These are phyloP conservation scores for Dipteronia dyeriana DNA, from an alignment of 345 rosid species.

Conservation along the genomic window DNA sequence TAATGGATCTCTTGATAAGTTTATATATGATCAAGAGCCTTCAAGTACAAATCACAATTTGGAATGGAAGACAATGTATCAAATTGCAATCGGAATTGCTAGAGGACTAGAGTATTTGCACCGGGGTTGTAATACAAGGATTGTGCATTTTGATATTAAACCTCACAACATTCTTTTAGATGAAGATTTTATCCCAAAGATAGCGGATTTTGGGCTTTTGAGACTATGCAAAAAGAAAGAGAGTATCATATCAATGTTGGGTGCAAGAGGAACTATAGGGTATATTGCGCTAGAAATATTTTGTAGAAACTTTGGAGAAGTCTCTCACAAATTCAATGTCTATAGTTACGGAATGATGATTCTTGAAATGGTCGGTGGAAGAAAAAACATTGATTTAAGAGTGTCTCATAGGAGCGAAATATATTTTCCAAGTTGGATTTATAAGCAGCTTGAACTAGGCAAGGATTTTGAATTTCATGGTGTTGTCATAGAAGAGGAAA, in stretches of 20 bases:
- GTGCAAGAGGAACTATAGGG: slow-evolving; percentile 44
- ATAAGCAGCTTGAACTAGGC: slow-evolving; percentile 12
- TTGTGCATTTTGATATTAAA: slow-evolving; percentile 54
- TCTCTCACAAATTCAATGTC: slow-evolving; percentile 45
- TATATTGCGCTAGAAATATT: slow-evolving; percentile 53
- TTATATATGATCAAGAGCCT: background rate
- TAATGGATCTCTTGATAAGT: slow-evolving; percentile 46
- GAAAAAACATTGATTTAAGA: slow-evolving; percentile 6
- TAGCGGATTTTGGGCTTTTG: slow-evolving; percentile 57
- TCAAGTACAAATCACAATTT: background rate
- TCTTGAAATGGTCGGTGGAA: slow-evolving; percentile 42
- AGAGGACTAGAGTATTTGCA: slow-evolving; percentile 57
- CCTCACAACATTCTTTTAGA: slow-evolving; percentile 51
- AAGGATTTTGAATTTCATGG: background rate
- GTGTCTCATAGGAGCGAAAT: slow-evolving; percentile 20
- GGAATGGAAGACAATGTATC: slow-evolving; percentile 23
- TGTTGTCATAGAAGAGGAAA: slow-evolving; percentile 12
- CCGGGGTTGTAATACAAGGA: slow-evolving; percentile 50
- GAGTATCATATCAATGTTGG: slow-evolving; percentile 35
- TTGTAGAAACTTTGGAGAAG: slow-evolving; percentile 34
- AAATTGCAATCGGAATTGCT: slow-evolving; percentile 38
- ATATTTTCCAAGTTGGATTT: slow-evolving; percentile 24
- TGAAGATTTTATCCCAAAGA: slow-evolving; percentile 38
- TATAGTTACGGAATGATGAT: slow-evolving; percentile 56
- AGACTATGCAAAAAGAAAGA: slow-evolving; percentile 38